These are phyloP conservation scores for Canavalia ensiformis DNA, from an alignment of 306 rosid species.

Conservation along the genomic window DNA sequence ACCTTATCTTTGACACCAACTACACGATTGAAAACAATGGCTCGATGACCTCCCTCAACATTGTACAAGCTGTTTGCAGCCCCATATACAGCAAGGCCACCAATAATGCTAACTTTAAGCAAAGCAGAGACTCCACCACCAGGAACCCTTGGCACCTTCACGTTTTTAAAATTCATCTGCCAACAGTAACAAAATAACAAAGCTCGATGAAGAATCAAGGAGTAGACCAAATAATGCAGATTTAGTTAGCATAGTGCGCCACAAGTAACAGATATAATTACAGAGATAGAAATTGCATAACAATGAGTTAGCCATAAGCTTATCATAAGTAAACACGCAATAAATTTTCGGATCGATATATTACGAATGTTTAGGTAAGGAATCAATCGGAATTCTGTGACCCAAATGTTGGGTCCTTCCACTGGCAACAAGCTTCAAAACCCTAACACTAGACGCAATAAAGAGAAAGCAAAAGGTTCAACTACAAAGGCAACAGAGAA, in stretches of 20 bases:
- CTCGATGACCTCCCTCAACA: constrained; percentile 57
- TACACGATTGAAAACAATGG: constrained; percentile 53
- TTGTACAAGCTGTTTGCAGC: constrained; percentile 56
- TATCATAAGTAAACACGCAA: not conserved
- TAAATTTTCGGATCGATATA: not conserved
- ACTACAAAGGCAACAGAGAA: not conserved
- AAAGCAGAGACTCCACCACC: constrained; percentile 50
- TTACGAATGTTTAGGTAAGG: not conserved
- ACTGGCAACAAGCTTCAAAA: not conserved
- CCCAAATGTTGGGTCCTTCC: not conserved
- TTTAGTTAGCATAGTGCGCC: not conserved
- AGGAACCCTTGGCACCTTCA: constrained; percentile 50
- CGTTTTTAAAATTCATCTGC: constrained; percentile 54
- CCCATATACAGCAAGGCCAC: constrained; percentile 54
- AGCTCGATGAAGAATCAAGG: not conserved
- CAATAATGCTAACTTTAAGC: constrained; percentile 50
- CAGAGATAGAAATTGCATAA: not conserved
- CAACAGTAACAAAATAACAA: not conserved
- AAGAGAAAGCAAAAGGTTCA: not conserved
- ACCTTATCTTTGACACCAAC: constrained; percentile 58
- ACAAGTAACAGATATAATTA: not conserved
- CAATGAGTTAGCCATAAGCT: not conserved
- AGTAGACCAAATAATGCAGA: not conserved
- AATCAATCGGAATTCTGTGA: not conserved
- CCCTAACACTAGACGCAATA: not conserved